Percentiles rank a stretch among this genome's conserved stretches.
phyloP scores from a whole-genome alignment of 1,284 basidiomycete species.

The Anthracocystis setariae region DNA sequence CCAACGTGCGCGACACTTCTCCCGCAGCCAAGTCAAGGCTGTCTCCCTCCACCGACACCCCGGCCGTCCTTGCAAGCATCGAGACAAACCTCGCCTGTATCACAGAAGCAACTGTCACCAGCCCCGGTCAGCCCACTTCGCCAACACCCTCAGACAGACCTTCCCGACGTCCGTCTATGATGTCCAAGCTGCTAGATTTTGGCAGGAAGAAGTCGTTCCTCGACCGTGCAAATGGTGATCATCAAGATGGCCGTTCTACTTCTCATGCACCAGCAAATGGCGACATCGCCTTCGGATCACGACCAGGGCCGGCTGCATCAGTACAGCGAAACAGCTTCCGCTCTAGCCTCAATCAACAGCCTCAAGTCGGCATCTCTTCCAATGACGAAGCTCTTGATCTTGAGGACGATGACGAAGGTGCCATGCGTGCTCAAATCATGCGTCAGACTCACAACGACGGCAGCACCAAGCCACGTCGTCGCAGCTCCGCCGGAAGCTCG shows the following conservation, averaged over 20 bases:
- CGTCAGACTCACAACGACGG: conserved; percentile 2
- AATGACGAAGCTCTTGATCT: conserved; percentile 53
- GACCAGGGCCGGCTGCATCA: conserved; percentile 2
- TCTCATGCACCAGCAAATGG: conserved; percentile 15
- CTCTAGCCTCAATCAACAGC: conserved; percentile 24
- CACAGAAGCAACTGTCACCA: conserved; percentile 27
- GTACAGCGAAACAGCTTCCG: conserved; percentile 18
- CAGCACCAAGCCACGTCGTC: conserved; percentile 10
- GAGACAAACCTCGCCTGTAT: conserved; percentile 29
- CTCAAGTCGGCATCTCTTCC: conserved; percentile 4
- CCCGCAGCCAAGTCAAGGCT: neutral
- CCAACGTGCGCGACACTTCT: neutral
- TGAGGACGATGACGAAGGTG: conserved; percentile 46
- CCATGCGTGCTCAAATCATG: conserved; percentile 19
- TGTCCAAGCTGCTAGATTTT: conserved; percentile 44
- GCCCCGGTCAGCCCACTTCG: conserved; percentile 17
- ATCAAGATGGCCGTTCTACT: conserved; percentile 9
- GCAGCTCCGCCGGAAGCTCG: conserved; percentile 41
- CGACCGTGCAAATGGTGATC: conserved; percentile 22
- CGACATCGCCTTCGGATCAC: conserved; percentile 8
- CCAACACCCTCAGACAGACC: conserved; percentile 12
- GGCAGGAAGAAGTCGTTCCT: conserved; percentile 41
- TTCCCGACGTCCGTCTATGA: conserved; percentile 39
- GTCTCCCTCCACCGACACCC: conserved; percentile 9
- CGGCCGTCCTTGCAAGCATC: conserved; percentile 3